Evolutionary conservation across 495 filamentous ascomycete species (phyloP), one percentile per base, ranked within the genome.

Genomic region (Cercophora sp.): DNA sequence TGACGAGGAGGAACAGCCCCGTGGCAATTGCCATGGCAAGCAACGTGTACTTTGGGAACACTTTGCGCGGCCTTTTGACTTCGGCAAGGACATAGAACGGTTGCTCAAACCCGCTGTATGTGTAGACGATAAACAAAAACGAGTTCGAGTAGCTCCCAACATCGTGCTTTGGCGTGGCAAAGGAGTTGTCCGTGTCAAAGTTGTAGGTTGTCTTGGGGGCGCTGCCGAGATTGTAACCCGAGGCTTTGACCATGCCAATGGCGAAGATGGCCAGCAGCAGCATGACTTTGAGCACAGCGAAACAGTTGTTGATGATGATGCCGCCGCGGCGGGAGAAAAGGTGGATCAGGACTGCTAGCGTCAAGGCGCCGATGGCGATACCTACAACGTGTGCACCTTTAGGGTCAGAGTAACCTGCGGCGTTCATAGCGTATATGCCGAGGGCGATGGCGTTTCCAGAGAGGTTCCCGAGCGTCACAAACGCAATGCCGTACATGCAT

Each of bases 401-500:
- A n/a, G 36, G 2, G 5, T 8, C 37, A 2, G 37, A 37, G 24
- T 4, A 9, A 20, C 22, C 42, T 37, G 8, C 52, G 3, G 66
- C 66, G 56, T 80, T 78, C 4, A 69, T 70, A 0, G 77, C 62
- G 22, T 31, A 48, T 3, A 54, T 46, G 13, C 52, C 52, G 24
- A 54, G 48, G 23, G 35, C 19, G 31, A 54, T 54, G 20, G 42
- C 43, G 19, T 54, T 54, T 10, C 52, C 52, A 9, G 52, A 42
- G 2, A 32, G 64, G 49, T 79, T 79, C 26, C 74, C 76, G 2
- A 82, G 48, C 15, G 73, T 49, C 39, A 81, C 69, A 51, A 70
- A 82, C 1, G 66, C 48, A 4, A 78, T 60, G 0, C 63, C 77
- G 54, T 65, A 82, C 1, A 78, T 53, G 52, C 74, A 80, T 39